A percentile compares a stretch with the other conserved stretches of the same genome.
Conservation (phyloP, 441 rosid genomes). For the Bruguiera hainesii region DNA sequence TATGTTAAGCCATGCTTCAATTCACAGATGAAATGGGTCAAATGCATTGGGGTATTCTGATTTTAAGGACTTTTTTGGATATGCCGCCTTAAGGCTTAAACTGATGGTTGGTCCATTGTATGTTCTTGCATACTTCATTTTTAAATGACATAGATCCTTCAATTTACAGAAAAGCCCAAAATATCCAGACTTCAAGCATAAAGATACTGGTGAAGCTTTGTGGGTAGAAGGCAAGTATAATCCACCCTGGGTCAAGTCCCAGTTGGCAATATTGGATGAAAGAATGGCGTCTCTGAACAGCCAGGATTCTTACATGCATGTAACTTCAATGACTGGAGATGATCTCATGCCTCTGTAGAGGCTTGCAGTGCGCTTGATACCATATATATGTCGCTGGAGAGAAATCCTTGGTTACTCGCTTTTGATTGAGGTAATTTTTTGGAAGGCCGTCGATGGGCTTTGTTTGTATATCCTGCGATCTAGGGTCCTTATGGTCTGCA, state of each 20-base stretch:
- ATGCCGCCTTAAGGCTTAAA: neutral
- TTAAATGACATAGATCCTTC: neutral
- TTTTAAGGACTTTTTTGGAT: neutral
- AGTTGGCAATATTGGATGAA: slow-evolving; percentile 46
- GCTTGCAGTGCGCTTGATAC: neutral
- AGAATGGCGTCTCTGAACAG: slow-evolving; percentile 35
- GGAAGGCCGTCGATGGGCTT: neutral
- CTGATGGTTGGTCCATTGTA: neutral
- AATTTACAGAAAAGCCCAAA: slow-evolving; percentile 53
- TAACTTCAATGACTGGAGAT: slow-evolving; percentile 31
- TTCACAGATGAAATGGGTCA: neutral
- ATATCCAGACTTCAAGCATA: slow-evolving; percentile 72
- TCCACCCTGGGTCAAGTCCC: slow-evolving; percentile 65
- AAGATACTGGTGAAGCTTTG: slow-evolving; percentile 70
- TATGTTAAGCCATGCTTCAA: too few species aligned
- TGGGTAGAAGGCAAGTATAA: slow-evolving; percentile 64
- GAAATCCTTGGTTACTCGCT: neutral
- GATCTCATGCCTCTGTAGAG: slow-evolving; percentile 29
- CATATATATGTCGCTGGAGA: neutral
- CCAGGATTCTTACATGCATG: slow-evolving; percentile 28
- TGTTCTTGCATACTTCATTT: neutral
- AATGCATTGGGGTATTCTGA: neutral
- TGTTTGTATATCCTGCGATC: slow-evolving; percentile 6
- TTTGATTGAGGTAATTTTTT: slow-evolving; percentile 10
- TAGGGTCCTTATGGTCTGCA: neutral